Evolutionary conservation across 495 filamentous ascomycete genomes (phyloP), one percentile per base, ranked within the genome.

Genomic region (Podospora pseudopauciseta): DNA sequence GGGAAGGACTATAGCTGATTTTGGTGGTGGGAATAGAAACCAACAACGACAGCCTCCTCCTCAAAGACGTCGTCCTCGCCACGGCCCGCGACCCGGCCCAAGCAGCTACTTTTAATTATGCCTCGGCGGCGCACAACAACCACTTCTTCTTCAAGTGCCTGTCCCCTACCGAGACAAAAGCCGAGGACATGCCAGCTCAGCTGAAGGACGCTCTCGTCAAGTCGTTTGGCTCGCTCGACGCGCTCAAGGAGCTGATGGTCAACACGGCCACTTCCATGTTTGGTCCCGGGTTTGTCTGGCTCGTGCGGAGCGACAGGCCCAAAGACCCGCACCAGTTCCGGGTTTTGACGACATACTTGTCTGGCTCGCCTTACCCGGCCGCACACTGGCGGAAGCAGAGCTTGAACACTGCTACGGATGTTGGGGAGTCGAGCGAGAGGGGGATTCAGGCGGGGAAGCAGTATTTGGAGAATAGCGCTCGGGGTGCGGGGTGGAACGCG

Each of bases 81-180:
- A 90, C 89, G 71, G 92, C 95, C 62, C 90, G 92, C 73, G 87
- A 94, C 68, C 87, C 93, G 39, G 82, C 86, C 65, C 81, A 85
- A 69, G 95, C 96, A 56, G 80, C 87, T 67, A 81, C 90, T 70
- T 99, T 99, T 87, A 99, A 99, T 84, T 87, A 94, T 74, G 95
- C 95, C 76, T 93, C 90, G 69, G 96, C 96, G 90, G 92, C 93
- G 65, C 89, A 91, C 83, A 97, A 98, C 86, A 97, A 97, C 84
- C 88, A 95, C 79, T 91, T 95, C 80, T 98, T 97, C 88, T 98
- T 98, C 86, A 70, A 75, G 44, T 84, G 82, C 70, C 71, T 86
- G 62, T 85, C 87, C 67, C 73, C 78, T 68, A 68, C 82, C 62
- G 55, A 63, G 34, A 70, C 74, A 63, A 16, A 13, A 13, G 39